Conservation (phyloP, 2,329 filamentous ascomycete species). For the Penicillium sp. region DNA sequence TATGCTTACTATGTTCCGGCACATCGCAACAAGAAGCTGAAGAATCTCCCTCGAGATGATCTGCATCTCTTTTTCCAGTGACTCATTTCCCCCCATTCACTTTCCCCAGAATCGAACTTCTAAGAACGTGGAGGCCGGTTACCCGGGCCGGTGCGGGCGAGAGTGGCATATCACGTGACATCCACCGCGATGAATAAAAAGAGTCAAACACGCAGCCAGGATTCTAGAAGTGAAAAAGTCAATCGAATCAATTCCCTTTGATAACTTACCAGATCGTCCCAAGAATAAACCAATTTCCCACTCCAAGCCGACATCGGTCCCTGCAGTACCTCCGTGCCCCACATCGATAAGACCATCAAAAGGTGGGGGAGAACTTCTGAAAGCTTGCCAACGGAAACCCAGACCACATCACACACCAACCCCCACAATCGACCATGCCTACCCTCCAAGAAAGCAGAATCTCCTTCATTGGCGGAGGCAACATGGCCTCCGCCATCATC, state of each 20-base stretch:
- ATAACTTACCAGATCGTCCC: background rate
- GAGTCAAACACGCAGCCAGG: background rate
- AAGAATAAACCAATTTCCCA: background rate
- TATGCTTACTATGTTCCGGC: background rate
- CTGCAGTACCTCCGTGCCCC: slow-evolving; percentile 8
- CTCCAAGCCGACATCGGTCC: slow-evolving; percentile 1
- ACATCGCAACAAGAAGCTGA: background rate
- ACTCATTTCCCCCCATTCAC: background rate
- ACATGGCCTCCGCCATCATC: slow-evolving; percentile 39
- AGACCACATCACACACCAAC: slow-evolving; percentile 1
- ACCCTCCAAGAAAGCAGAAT: slow-evolving; percentile 33
- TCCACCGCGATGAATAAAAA: background rate
- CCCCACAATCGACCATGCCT: slow-evolving; percentile 20
- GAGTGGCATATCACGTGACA: background rate
- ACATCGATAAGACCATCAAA: slow-evolving; percentile 3
- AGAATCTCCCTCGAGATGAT: background rate
- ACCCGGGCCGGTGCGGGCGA: slow-evolving; percentile 9
- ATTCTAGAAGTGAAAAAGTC: background rate
- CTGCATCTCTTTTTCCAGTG: background rate
- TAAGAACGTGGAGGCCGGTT: slow-evolving; percentile 1
- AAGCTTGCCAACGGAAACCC: background rate
- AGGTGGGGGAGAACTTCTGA: slow-evolving; percentile 8
- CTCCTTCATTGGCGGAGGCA: slow-evolving; percentile 38
- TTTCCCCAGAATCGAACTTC: background rate
- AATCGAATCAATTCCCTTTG: background rate